phyloP scores from a whole-genome alignment of 1,284 basidiomycete genomes.

The Tilletiopsis washingtonensis region DNA sequence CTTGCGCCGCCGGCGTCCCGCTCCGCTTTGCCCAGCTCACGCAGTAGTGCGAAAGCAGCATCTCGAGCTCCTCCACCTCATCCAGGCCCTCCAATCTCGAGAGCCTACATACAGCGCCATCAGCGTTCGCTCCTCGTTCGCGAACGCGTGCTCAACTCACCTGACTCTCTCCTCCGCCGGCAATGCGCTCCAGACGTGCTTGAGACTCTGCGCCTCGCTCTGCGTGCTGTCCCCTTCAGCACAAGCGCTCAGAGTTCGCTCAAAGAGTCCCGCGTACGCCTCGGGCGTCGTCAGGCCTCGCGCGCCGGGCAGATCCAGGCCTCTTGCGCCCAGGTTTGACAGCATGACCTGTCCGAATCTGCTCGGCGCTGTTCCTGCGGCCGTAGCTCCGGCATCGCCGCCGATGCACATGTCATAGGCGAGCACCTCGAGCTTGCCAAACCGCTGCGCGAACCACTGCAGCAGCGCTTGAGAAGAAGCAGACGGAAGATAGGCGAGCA shows the following conservation, averaged over 20 bases:
- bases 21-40: conserved; percentile 8
- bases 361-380: not conserved
- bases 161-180: conserved; percentile 13
- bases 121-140: too few relatives aligned
- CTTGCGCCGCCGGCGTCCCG: too few relatives aligned
- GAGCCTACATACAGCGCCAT: not conserved
- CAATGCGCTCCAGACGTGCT: conserved; percentile 20
- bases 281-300: conserved; percentile 23
- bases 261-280: conserved; percentile 23
- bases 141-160: conserved; percentile 8
- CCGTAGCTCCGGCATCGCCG: conserved; percentile 13
- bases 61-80: conserved; percentile 45
- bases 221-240: too few relatives aligned
- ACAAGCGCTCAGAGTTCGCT: too few relatives aligned
- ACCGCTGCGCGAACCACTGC: conserved; percentile 7
- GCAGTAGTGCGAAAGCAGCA: conserved; percentile 42
- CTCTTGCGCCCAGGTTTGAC: conserved; percentile 36
- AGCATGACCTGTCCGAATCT: conserved; percentile 45
- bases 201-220: too few relatives aligned
- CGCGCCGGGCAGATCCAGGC: conserved; percentile 33
- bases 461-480: conserved; percentile 20
- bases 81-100: conserved; percentile 36
- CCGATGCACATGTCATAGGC: conserved; percentile 43
- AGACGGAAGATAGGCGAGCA: conserved; percentile 37
- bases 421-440: conserved; percentile 12